These are phyloP conservation scores for Lophiostoma macrostomum DNA, from an alignment of 495 filamentous ascomycete genomes.

Conservation along the genomic window DNA sequence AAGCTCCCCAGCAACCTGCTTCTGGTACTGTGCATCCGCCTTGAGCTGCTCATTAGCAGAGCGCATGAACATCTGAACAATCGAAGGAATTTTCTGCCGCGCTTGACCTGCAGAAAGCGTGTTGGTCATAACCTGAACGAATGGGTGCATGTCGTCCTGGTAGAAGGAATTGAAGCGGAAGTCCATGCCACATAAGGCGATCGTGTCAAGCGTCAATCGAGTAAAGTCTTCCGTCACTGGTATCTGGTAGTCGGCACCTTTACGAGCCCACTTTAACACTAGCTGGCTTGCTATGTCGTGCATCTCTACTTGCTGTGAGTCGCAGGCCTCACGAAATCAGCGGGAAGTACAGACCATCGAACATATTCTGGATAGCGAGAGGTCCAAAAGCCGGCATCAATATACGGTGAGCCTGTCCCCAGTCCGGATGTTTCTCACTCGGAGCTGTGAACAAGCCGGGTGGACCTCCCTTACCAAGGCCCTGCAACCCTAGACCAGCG, in stretches of 20 bases:
- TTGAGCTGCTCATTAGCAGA: conserved; percentile 55
- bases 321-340: neutral
- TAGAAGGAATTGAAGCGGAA: conserved; percentile 77
- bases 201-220: conserved; percentile 67
- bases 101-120: conserved; percentile 55
- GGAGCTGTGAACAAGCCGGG: conserved; percentile 5
- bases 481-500: conserved; percentile 1
- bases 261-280: conserved; percentile 71
- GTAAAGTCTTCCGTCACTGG: conserved; percentile 70
- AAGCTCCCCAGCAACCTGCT: conserved; percentile 56
- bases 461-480: neutral
- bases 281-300: conserved; percentile 69
- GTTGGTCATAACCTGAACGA: conserved; percentile 61
- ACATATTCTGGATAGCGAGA: conserved; percentile 54
- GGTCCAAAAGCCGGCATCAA: conserved; percentile 68
- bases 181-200: conserved; percentile 70
- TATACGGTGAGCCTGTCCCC: neutral
- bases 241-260: conserved; percentile 56
- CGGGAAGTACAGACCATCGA: neutral
- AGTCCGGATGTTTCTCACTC: conserved; percentile 9
- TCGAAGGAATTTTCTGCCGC: conserved; percentile 50
- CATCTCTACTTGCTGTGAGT: conserved; percentile 54
- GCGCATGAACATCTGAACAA: conserved; percentile 50
- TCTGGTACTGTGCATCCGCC: conserved; percentile 55
- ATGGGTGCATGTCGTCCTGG: conserved; percentile 49